These are phyloP conservation scores for Leishmania mexicana DNA, from an alignment of 208 protist species.

Conservation along the genomic window DNA sequence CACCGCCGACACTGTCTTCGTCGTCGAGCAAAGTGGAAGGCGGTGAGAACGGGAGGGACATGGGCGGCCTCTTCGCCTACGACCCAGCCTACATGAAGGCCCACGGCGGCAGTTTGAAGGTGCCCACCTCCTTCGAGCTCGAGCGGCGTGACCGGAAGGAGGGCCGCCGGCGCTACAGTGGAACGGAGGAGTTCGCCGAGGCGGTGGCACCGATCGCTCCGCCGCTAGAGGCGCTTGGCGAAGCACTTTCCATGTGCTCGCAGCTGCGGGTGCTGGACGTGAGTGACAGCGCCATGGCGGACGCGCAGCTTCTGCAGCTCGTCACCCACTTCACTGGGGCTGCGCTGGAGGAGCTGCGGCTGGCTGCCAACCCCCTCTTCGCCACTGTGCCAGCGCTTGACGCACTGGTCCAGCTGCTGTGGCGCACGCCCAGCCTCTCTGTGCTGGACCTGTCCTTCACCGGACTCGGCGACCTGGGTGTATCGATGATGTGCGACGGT, in stretches of 20 bases:
- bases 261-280: slow-evolving; percentile 55
- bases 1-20: neutral
- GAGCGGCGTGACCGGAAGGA: slow-evolving; percentile 66
- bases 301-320: slow-evolving; percentile 38
- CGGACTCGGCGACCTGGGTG: slow-evolving; percentile 62
- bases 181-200: slow-evolving; percentile 29
- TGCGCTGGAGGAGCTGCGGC: slow-evolving; percentile 42
- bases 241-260: slow-evolving; percentile 53
- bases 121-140: slow-evolving; percentile 79
- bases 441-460: slow-evolving; percentile 73
- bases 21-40: neutral
- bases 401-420: slow-evolving; percentile 46
- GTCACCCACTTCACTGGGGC: slow-evolving; percentile 26
- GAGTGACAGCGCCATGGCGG: slow-evolving; percentile 50
- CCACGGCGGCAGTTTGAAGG: slow-evolving; percentile 38
- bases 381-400: slow-evolving; percentile 36
- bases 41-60: slow-evolving; percentile 4
- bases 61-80: slow-evolving; percentile 63
- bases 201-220: neutral
- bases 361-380: slow-evolving; percentile 76
- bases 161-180: slow-evolving; percentile 63
- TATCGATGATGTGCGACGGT: slow-evolving; percentile 73
- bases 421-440: slow-evolving; percentile 26
- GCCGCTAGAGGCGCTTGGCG: slow-evolving; percentile 46
- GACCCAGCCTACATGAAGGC: slow-evolving; percentile 58